Evolutionary conservation across 257 asterid genomes (phyloP).

Genomic region (Solanum tarijense): DNA sequence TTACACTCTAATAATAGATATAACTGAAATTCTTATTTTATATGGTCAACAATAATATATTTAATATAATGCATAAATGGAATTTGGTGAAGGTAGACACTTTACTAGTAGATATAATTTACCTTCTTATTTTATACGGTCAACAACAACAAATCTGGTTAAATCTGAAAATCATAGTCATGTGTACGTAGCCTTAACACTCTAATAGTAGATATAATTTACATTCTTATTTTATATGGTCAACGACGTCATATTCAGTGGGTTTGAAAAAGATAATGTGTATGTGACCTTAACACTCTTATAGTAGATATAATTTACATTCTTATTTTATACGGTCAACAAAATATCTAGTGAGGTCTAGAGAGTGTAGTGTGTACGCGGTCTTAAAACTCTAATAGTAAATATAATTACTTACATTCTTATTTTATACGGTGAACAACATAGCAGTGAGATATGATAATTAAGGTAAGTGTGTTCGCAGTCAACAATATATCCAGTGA

Average conservation of each 20-base stretch:
- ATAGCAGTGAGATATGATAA: not conserved
- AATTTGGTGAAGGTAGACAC: not conserved
- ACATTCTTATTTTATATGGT: not conserved
- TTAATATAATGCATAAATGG: not conserved
- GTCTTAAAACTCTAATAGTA: not conserved
- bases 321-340: not conserved
- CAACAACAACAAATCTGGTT: not conserved
- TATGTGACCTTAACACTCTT: not conserved
- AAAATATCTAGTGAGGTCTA: not conserved
- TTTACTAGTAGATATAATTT: not conserved
- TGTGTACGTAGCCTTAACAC: not conserved
- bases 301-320: not conserved
- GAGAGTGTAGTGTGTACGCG: fast-evolving
- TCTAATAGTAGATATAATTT: not conserved
- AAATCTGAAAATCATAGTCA: too few species aligned
- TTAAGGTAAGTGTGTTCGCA: too few species aligned
- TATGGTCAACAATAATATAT: not conserved
- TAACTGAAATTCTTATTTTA: not conserved
- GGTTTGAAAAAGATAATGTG: fast-evolving
- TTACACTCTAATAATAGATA: not conserved
- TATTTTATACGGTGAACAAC: not conserved
- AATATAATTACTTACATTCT: not conserved
- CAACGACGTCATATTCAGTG: not conserved
- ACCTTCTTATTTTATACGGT: not conserved
- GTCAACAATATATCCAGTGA: not conserved